Evolutionary conservation across 352 stramenopile species (phyloP).

Genomic region (Peronospora destructor): DNA sequence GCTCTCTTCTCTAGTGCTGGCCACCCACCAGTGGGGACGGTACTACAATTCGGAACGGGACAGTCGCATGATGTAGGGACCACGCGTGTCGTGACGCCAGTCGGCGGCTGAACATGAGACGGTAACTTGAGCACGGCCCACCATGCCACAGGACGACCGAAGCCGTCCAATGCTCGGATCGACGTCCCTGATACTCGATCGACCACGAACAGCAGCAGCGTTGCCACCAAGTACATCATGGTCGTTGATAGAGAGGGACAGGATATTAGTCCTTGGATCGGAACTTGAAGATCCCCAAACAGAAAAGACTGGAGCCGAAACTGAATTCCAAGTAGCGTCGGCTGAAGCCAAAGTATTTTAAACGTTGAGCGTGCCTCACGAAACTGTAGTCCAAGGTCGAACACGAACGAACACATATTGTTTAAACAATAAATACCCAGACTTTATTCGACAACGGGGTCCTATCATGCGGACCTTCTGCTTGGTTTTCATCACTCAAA

Average conservation of each 20-base stretch:
- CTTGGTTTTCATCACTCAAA: constrained; percentile 30
- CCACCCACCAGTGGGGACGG: constrained; percentile 35
- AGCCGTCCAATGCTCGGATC: constrained; percentile 51
- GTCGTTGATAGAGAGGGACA: background rate
- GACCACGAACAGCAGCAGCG: constrained; percentile 19
- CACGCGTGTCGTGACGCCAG: constrained; percentile 7
- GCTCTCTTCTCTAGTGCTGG: constrained; percentile 29
- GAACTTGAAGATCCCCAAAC: background rate
- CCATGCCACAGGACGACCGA: constrained; percentile 55
- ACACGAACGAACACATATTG: background rate
- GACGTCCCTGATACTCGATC: constrained; percentile 6
- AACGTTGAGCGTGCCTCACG: too few relatives aligned
- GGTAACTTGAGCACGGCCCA: constrained; percentile 75
- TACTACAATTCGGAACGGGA: constrained; percentile 41
- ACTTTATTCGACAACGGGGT: constrained; percentile 32
- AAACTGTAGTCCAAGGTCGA: background rate
- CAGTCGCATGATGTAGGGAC: constrained; percentile 63
- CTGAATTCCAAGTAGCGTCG: background rate
- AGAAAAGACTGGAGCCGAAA: constrained; percentile 4
- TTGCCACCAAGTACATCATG: constrained; percentile 1
- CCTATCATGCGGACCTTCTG: constrained; percentile 25
- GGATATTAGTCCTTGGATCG: background rate
- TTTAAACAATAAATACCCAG: constrained; percentile 38
- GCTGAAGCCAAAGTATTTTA: too few relatives aligned
- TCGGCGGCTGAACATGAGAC: constrained; percentile 27